Evolutionary conservation across 139 green algal genomes (phyloP).

Genomic region (Tetradesmus lagerheimii): DNA sequence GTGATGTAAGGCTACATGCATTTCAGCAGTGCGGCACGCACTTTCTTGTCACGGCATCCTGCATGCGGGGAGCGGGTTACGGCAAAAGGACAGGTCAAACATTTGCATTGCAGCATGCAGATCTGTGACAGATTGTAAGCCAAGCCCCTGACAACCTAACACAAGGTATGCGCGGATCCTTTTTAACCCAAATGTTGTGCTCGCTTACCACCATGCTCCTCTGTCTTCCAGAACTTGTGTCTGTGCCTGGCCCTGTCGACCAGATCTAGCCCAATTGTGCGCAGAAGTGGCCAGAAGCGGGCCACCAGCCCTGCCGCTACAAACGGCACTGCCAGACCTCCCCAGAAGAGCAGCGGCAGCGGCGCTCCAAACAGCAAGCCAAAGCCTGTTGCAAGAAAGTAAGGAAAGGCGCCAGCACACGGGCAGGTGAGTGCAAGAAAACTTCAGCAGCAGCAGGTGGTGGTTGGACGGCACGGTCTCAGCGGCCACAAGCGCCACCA

Average conservation of each 20-base stretch:
- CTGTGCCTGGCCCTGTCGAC: neutral
- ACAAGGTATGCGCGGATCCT: too few relatives aligned
- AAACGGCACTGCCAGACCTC: slow-evolving; percentile 28
- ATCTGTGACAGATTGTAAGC: neutral
- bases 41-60: too few relatives aligned
- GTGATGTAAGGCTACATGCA: too few relatives aligned
- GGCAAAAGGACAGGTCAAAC: too few relatives aligned
- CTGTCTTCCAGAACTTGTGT: neutral
- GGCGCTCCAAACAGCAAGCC: neutral
- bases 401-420: neutral
- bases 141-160: too few relatives aligned
- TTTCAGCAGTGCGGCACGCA: neutral
- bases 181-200: too few relatives aligned
- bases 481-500: slow-evolving; percentile 14
- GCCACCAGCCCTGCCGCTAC: neutral
- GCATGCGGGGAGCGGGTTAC: too few relatives aligned
- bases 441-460: too few relatives aligned
- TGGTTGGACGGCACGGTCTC: too few relatives aligned
- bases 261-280: neutral
- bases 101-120: too few relatives aligned
- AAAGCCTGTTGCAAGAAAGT: neutral
- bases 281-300: slow-evolving; percentile 41
- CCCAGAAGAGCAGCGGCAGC: neutral
- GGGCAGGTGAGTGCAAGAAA: too few relatives aligned
- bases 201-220: neutral